Base-by-base conservation (phyloP, 371 early-diverging fungal genomes). In the Mortierella sp. region DNA sequence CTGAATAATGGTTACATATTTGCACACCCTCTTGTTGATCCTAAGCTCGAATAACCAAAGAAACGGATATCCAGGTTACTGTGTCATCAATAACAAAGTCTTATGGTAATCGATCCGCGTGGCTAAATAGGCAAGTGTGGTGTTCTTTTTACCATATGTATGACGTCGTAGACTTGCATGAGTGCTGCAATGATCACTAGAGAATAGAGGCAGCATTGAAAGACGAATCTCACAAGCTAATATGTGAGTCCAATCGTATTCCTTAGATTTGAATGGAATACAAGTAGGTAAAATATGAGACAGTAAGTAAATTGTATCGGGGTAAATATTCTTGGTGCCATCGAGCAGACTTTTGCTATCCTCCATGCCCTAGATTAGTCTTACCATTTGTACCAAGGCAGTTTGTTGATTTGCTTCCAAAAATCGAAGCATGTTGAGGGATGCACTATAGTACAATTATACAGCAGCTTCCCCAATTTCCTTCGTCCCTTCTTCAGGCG, bases 41-140 rank as follows among this genome's bases (percentile, higher is more conserved):
- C 76, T 62, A 19, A 70, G 55, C 42, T 76, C 76, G 34, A 76
- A 76, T 32, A 76, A 37, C 76, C 70, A 66, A 47, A 13, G 7
- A 29, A 31, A 17, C 0, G 43, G n/a, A n/a, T 7, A 32, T 35
- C 2, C n/a, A n/a, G 17, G 47, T 49, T 49, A 49, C n/a, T n/a
- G n/a, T n/a, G n/a, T n/a, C n/a, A n/a, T n/a, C n/a, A n/a, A n/a
- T n/a, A n/a, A n/a, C n/a, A n/a, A n/a, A n/a, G n/a, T n/a, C n/a
- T n/a, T n/a, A n/a, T n/a, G n/a, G n/a, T n/a, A n/a, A n/a, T n/a
- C n/a, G n/a, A n/a, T n/a, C n/a, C n/a, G n/a, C n/a, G n/a, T n/a
- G n/a, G n/a, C n/a, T n/a, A n/a, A n/a, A n/a, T 49, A 49, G 5
- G 28, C 19, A 53, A 51, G 9, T 10, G 2, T 51, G 19, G 22